Percentiles rank a stretch among this genome's conserved stretches.
phyloP scores from a whole-genome alignment of 179 eudicot genomes.

The Beta macrorhiza region DNA sequence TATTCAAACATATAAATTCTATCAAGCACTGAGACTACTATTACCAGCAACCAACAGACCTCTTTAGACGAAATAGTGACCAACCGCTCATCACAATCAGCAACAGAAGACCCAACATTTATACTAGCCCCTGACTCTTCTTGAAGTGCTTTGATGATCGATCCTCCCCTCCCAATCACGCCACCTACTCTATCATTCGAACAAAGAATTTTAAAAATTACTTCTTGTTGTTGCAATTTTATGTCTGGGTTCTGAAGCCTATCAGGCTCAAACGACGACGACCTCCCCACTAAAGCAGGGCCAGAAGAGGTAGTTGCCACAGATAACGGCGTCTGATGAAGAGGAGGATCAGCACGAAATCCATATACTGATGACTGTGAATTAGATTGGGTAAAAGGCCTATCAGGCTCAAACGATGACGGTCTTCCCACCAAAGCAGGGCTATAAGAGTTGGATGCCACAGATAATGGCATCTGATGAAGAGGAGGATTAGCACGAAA shows the following conservation, averaged over 20 bases:
- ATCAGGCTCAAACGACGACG: constrained; percentile 36
- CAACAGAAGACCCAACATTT: constrained; percentile 45
- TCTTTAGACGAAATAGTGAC: constrained; percentile 63
- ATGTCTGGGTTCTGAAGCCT: constrained; percentile 28
- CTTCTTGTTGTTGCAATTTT: constrained; percentile 38
- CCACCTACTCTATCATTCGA: constrained; percentile 60
- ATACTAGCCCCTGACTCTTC: constrained; percentile 71
- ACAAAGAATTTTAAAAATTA: constrained; percentile 67
- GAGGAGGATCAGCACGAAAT: constrained; percentile 33
- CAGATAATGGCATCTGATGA: too few relatives aligned
- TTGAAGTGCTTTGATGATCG: constrained; percentile 64
- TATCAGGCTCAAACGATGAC: too few relatives aligned
- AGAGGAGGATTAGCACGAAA: too few relatives aligned
- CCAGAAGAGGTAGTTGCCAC: constrained; percentile 32
- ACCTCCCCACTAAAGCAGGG: constrained; percentile 35
- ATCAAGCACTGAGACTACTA: constrained; percentile 9
- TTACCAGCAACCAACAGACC: constrained; percentile 42
- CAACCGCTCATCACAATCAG: constrained; percentile 62
- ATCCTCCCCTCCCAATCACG: constrained; percentile 81
- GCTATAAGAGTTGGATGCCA: too few relatives aligned
- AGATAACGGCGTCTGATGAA: constrained; percentile 29
- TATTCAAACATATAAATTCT: constrained; percentile 6
- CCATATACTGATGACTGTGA: constrained; percentile 36
- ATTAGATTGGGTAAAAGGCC: constrained; percentile 13
- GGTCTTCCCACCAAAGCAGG: too few relatives aligned